Conservation (phyloP, 176 grass and related monocot genomes). For the Cenchrus americanus region DNA sequence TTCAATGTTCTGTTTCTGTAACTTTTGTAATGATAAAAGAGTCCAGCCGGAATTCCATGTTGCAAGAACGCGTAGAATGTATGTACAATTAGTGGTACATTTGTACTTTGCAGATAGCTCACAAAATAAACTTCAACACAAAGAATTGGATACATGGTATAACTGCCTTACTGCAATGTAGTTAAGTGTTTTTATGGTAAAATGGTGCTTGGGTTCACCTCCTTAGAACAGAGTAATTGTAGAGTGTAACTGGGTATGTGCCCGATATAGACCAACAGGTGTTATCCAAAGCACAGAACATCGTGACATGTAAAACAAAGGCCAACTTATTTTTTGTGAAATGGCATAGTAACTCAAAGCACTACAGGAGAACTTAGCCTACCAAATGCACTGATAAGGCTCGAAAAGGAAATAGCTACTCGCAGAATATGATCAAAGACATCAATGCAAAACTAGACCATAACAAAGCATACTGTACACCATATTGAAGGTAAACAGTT, state of each 20-base stretch:
- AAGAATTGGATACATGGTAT: background rate
- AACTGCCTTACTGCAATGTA: background rate
- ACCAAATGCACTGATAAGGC: background rate
- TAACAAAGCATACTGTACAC: background rate
- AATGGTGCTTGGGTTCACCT: constrained; percentile 22
- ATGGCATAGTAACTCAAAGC: background rate
- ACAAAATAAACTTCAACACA: constrained; percentile 9
- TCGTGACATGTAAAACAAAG: background rate
- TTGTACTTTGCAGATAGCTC: constrained; percentile 10
- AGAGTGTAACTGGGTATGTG: constrained; percentile 15
- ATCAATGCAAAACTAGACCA: constrained; percentile 24
- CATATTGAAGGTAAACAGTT: background rate
- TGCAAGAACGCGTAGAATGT: constrained; percentile 23
- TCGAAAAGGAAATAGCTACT: constrained; percentile 15
- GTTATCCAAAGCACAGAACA: constrained; percentile 5
- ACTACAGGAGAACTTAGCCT: constrained; percentile 24
- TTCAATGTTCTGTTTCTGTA: constrained; percentile 10
- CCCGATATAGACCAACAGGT: background rate
- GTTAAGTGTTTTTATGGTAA: constrained; percentile 20
- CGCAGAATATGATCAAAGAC: constrained; percentile 2
- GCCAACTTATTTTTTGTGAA: background rate
- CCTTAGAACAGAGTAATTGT: background rate
- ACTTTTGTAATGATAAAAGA: constrained; percentile 16
- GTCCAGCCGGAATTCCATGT: constrained; percentile 35
- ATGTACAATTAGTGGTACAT: constrained; percentile 31